A percentile compares a stretch with the other conserved stretches of the same genome.
phyloP scores from a whole-genome alignment of 192 early-diverging fungal species.

The Rhizophagus sp. region DNA sequence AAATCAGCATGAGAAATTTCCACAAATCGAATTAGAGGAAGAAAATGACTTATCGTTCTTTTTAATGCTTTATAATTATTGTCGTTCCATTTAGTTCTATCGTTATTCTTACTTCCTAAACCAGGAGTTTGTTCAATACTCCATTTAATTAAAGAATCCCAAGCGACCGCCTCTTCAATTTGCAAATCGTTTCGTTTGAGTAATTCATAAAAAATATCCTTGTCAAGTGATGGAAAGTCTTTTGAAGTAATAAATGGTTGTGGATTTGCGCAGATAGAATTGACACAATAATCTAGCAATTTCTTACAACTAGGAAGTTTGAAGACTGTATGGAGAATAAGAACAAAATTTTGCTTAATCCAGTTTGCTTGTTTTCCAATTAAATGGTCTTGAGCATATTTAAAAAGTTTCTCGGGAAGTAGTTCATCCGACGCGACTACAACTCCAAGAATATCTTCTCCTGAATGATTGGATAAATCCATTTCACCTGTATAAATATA shows the following conservation, averaged over 20 bases:
- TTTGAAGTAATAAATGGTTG: slow-evolving; percentile 6
- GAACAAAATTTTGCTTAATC: not conserved
- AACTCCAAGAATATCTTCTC: not conserved
- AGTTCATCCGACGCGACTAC: slow-evolving; percentile 19
- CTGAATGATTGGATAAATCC: slow-evolving; percentile 6
- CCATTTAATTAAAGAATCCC: slow-evolving; percentile 24
- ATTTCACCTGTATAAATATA: slow-evolving; percentile 20
- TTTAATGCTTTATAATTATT: not conserved
- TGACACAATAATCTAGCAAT: slow-evolving; percentile 1
- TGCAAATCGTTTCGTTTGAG: not conserved
- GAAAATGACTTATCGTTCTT: not conserved
- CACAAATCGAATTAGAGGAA: slow-evolving; percentile 15
- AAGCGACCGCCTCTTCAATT: slow-evolving; percentile 1
- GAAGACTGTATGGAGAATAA: slow-evolving; percentile 4
- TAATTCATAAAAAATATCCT: too few relatives aligned
- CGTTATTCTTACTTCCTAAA: not conserved
- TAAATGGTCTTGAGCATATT: slow-evolving; percentile 12
- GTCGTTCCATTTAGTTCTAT: slow-evolving; percentile 7
- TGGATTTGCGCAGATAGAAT: slow-evolving; percentile 5
- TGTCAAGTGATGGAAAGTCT: not conserved
- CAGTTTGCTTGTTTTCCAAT: slow-evolving; percentile 7
- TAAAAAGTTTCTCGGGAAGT: not conserved
- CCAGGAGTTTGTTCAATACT: not conserved
- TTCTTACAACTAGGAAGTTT: not conserved
- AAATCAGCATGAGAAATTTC: not conserved